These are phyloP conservation scores for Acanthamoeba healyi DNA, from an alignment of 208 protist species.

Conservation along the genomic window DNA sequence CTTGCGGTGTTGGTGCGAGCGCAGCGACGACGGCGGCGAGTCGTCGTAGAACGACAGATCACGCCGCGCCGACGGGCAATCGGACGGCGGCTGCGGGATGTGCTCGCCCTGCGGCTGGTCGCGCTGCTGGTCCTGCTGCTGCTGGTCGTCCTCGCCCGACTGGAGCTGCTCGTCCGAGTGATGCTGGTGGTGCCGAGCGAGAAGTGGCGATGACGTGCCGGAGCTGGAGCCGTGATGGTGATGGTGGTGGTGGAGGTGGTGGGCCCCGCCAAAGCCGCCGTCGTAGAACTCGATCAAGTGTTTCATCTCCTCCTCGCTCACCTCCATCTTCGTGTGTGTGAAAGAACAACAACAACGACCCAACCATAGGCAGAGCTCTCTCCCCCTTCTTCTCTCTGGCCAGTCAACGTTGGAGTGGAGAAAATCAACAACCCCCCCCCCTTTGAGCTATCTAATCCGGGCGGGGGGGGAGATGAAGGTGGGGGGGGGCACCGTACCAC, in stretches of 20 bases:
- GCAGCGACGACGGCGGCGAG: conserved; percentile 36
- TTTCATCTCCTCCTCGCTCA: conserved; percentile 10
- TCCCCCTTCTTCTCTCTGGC: no score
- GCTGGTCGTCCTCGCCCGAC: not conserved
- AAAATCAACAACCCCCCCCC: no score
- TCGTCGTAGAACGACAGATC: conserved; percentile 52
- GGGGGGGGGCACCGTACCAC: no score
- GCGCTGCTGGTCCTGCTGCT: not conserved
- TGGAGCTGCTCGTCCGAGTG: not conserved
- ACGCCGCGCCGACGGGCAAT: not conserved
- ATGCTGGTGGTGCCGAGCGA: not conserved
- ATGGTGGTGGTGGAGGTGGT: not conserved
- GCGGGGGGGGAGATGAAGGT: no score
- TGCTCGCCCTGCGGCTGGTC: not conserved
- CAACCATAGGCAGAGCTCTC: no score
- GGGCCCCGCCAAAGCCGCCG: not conserved
- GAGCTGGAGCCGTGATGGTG: no score
- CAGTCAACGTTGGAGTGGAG: no score
- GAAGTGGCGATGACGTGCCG: no score
- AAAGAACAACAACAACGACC: no score
- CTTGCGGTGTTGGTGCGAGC: conserved; percentile 13
- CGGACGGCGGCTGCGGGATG: not conserved
- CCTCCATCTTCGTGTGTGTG: conserved; percentile 22
- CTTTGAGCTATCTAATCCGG: no score
- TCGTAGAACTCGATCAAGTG: conserved; percentile 10